Evolutionary conservation across 2,329 filamentous ascomycete species (phyloP).

Genomic region (Fusarium sublunatum): DNA sequence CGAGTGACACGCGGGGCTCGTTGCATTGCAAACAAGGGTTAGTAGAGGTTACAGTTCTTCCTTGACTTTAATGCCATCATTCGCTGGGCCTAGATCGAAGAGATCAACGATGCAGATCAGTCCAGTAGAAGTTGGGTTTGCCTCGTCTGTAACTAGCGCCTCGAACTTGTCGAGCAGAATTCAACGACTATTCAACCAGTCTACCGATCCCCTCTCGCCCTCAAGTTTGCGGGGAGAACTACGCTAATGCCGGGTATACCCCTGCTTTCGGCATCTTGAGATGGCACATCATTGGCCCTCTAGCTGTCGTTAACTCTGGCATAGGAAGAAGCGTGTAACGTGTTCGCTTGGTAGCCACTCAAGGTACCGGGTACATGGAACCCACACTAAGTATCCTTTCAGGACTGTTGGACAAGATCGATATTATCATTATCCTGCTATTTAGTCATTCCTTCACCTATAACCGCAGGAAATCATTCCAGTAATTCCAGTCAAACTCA

Average conservation of each 20-base stretch:
- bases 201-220: not conserved
- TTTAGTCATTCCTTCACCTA: not conserved
- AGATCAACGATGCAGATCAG: too few relatives aligned
- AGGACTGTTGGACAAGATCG: too few relatives aligned
- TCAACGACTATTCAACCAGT: too few relatives aligned
- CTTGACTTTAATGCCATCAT: not conserved
- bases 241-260: conserved; percentile 20
- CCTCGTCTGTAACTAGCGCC: too few relatives aligned
- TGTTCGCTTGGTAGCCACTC: conserved; percentile 2
- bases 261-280: not conserved
- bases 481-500: conserved; percentile 37
- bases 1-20: conserved; percentile 7
- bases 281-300: not conserved
- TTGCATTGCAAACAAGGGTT: not conserved
- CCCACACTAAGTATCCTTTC: too few relatives aligned
- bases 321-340: not conserved
- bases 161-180: too few relatives aligned
- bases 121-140: too few relatives aligned
- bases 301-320: not conserved
- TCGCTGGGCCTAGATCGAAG: too few relatives aligned
- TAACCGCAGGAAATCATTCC: conserved; percentile 37
- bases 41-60: not conserved
- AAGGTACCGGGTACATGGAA: too few relatives aligned
- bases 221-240: conserved; percentile 12
- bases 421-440: too few relatives aligned